Conservation (phyloP, 352 stramenopile genomes). For the Phytophthora europaea region DNA sequence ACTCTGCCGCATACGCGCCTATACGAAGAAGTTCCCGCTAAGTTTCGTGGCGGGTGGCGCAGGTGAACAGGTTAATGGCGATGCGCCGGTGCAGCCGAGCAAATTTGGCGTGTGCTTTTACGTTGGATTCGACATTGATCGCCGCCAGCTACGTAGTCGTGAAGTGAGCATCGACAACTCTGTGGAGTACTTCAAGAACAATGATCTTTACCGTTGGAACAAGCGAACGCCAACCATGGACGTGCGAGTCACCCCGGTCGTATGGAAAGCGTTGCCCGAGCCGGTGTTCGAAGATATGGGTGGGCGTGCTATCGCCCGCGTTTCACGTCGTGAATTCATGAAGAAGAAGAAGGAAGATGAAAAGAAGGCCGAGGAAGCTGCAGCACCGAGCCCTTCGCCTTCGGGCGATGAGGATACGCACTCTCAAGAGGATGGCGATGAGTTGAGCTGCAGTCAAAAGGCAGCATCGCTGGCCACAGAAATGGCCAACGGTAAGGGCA, state of each 20-base stretch:
- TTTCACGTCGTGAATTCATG: constrained; percentile 75
- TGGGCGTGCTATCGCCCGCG: constrained; percentile 67
- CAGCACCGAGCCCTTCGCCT: constrained; percentile 41
- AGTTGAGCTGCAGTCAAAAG: constrained; percentile 54
- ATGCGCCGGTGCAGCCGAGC: constrained; percentile 33
- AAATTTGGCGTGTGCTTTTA: constrained; percentile 90
- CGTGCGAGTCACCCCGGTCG: constrained; percentile 83
- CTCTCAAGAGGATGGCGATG: constrained; percentile 73
- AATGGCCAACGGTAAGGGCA: constrained; percentile 44
- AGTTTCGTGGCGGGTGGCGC: constrained; percentile 54
- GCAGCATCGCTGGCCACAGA: constrained; percentile 32
- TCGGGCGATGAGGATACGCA: constrained; percentile 68
- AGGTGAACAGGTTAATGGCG: constrained; percentile 26
- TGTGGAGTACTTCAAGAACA: constrained; percentile 92
- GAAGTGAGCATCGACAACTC: constrained; percentile 90
- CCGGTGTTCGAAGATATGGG: constrained; percentile 90
- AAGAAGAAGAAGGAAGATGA: constrained; percentile 92
- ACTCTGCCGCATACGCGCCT: constrained; percentile 84
- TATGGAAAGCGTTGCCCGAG: constrained; percentile 90
- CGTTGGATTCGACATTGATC: constrained; percentile 88
- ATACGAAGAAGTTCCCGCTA: constrained; percentile 88
- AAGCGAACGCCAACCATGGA: constrained; percentile 90
- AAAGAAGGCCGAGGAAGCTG: constrained; percentile 61
- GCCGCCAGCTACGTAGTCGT: constrained; percentile 73
- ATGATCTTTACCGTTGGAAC: constrained; percentile 91